phyloP scores from a whole-genome alignment of 805 yeast genomes.

The Metschnikowia colocasiae region DNA sequence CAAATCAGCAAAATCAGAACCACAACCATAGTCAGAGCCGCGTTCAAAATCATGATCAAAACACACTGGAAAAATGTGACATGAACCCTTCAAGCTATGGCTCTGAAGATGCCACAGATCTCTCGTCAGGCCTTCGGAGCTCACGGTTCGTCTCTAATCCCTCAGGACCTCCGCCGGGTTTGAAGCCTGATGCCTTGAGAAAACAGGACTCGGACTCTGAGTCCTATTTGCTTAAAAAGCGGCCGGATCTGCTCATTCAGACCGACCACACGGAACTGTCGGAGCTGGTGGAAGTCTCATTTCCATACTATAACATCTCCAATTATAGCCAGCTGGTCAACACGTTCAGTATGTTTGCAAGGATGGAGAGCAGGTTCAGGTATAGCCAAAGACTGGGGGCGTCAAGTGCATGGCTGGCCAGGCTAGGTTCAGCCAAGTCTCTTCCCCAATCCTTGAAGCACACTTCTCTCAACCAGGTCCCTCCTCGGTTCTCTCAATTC shows the following conservation, averaged over 20 bases:
- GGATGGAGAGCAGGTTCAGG: conserved; percentile 26
- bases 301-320: conserved; percentile 13
- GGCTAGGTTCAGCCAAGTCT: background rate
- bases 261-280: conserved; percentile 13
- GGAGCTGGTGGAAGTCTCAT: conserved; percentile 7
- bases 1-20: too few species aligned
- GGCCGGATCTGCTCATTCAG: conserved; percentile 7
- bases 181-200: background rate
- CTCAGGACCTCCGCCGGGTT: background rate
- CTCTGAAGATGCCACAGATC: background rate
- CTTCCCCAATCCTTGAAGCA: background rate
- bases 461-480: conserved; percentile 31
- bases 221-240: background rate
- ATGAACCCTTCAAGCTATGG: background rate
- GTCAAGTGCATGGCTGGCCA: background rate
- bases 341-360: conserved; percentile 16
- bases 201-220: background rate
- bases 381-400: background rate
- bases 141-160: background rate
- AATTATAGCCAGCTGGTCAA: conserved; percentile 15
- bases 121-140: background rate
- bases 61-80: background rate
- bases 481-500: conserved; percentile 39
- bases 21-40: too few species aligned
- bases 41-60: background rate